These are phyloP conservation scores for Euphrasia arctica DNA, from an alignment of 305 asterid genomes.

Conservation along the genomic window DNA sequence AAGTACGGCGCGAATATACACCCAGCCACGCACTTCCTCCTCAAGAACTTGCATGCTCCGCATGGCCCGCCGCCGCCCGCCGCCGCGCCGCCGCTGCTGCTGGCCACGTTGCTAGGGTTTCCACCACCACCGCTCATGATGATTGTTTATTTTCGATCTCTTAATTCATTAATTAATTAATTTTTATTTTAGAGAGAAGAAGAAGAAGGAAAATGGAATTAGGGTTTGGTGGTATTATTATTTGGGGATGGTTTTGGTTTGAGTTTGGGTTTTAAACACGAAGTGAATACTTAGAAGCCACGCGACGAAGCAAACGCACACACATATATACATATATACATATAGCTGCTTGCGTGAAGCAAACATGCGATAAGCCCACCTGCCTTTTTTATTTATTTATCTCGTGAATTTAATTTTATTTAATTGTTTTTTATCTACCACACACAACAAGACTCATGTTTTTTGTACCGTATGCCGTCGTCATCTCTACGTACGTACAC, in stretches of 20 bases:
- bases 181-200: neutral
- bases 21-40: conserved; percentile 79
- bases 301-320: conserved; percentile 88
- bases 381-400: conserved; percentile 46
- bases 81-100: conserved; percentile 30
- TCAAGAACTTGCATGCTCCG: conserved; percentile 93
- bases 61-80: conserved; percentile 70
- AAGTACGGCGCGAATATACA: conserved; percentile 90
- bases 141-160: no score
- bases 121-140: conserved; percentile 33
- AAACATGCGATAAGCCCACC: conserved; percentile 88
- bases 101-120: conserved; percentile 27
- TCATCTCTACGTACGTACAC: no score
- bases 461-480: neutral
- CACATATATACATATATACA: neutral
- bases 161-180: no score
- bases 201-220: conserved; percentile 25
- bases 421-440: neutral
- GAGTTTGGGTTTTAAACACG: conserved; percentile 22
- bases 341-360: conserved; percentile 95
- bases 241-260: conserved; percentile 14
- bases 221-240: conserved; percentile 44
- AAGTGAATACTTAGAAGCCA: conserved; percentile 63
- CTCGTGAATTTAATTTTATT: conserved; percentile 63
- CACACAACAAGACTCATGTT: conserved; percentile 45